Conservation (phyloP, 2,329 filamentous ascomycete genomes). For the Hawksworthiomyces lignivorus region DNA sequence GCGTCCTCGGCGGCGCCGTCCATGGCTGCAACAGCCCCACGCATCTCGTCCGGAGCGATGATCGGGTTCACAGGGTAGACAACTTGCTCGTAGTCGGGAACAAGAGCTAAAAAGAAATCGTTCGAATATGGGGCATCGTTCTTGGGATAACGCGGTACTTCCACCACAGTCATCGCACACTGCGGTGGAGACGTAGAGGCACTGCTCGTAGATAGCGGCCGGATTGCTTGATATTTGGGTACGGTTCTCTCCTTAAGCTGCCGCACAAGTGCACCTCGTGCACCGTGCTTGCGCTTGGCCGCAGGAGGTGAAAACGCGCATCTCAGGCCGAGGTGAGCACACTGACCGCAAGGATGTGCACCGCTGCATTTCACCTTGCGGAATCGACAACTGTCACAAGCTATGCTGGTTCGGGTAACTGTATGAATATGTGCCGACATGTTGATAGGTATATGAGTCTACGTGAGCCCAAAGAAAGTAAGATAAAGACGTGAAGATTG, state of each 20-base stretch:
- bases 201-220: background rate
- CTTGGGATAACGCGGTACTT: constrained; percentile 1
- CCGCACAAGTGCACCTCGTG: background rate
- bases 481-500: too few species aligned
- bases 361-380: constrained; percentile 26
- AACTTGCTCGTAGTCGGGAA: constrained; percentile 34
- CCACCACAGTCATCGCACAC: too few species aligned
- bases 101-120: constrained; percentile 32
- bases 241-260: background rate
- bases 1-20: constrained; percentile 27
- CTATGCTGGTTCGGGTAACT: background rate
- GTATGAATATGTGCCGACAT: background rate
- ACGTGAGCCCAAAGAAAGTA: too few species aligned
- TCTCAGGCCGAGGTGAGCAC: constrained; percentile 32
- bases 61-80: constrained; percentile 41
- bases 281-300: background rate
- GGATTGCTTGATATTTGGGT: background rate
- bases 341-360: constrained; percentile 33
- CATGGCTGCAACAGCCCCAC: constrained; percentile 26
- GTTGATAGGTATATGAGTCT: too few species aligned
- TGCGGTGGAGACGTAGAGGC: too few species aligned
- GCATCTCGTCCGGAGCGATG: constrained; percentile 32
- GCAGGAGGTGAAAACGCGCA: constrained; percentile 32
- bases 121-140: background rate
- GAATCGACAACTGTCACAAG: constrained; percentile 15